Evolutionary conservation across 2,329 filamentous ascomycete species (phyloP).

Genomic region (Lecanicillium sp.): DNA sequence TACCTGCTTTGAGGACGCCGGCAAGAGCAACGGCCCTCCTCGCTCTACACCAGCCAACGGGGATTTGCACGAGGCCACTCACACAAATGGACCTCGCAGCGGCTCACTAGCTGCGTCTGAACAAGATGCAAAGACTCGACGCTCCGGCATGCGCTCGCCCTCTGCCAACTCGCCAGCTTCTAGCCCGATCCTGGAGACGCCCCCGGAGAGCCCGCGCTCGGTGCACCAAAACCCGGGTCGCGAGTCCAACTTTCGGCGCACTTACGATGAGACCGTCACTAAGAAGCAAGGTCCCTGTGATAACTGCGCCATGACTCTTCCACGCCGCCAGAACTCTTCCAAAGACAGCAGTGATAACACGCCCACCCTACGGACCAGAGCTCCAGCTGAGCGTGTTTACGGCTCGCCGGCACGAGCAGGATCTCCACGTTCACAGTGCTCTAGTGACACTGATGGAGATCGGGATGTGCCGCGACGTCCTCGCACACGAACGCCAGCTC

Average conservation of each 20-base stretch:
- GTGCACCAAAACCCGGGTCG: conserved; percentile 35
- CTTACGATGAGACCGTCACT: conserved; percentile 60
- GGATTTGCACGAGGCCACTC: conserved; percentile 38
- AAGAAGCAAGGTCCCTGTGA: conserved; percentile 59
- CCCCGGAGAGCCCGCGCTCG: conserved; percentile 50
- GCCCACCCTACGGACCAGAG: conserved; percentile 54
- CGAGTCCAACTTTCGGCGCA: conserved; percentile 56
- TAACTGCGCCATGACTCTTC: conserved; percentile 62
- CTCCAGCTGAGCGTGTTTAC: conserved; percentile 54
- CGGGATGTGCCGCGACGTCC: conserved; percentile 36
- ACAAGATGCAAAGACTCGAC: conserved; percentile 38
- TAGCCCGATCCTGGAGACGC: conserved; percentile 47
- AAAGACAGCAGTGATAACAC: conserved; percentile 28
- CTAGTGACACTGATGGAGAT: conserved; percentile 48
- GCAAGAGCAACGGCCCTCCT: conserved; percentile 29
- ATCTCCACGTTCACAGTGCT: conserved; percentile 46
- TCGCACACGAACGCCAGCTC: conserved; percentile 36
- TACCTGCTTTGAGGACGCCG: conserved; percentile 46
- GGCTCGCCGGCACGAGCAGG: conserved; percentile 41
- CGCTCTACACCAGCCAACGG: conserved; percentile 34
- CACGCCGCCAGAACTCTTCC: conserved; percentile 30
- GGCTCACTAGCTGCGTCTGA: conserved; percentile 39
- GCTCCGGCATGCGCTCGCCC: conserved; percentile 27
- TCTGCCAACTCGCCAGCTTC: conserved; percentile 26
- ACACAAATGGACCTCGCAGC: conserved; percentile 40